Evolutionary conservation across 176 grass and related monocot species (phyloP).

Genomic region (Elaeis guineensis): DNA sequence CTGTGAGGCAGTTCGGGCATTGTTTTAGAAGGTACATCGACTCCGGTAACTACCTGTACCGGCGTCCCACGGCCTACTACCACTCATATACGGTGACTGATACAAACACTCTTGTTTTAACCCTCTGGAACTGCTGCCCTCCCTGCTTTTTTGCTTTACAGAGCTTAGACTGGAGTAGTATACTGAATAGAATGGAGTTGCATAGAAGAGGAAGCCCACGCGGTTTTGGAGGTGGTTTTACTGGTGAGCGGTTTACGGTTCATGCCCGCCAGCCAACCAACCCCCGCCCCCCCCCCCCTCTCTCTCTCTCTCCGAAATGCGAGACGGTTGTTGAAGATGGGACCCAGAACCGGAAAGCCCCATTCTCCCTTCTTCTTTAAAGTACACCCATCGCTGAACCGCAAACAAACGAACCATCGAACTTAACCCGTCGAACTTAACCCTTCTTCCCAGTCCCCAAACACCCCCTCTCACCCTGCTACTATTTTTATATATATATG

Average conservation of each 20-base stretch:
- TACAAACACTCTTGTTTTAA: too few relatives aligned
- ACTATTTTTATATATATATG: too few relatives aligned
- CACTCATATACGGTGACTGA: too few relatives aligned
- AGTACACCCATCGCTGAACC: constrained; percentile 8
- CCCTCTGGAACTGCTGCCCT: too few relatives aligned
- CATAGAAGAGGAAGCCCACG: not conserved
- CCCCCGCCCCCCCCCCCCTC: not conserved
- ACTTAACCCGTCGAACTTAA: constrained; percentile 20
- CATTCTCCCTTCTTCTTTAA: not conserved
- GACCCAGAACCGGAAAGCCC: constrained; percentile 17
- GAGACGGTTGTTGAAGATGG: constrained; percentile 13
- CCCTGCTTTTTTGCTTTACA: too few relatives aligned
- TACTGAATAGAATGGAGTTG: not conserved
- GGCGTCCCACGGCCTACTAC: too few relatives aligned
- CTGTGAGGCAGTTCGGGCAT: too few relatives aligned
- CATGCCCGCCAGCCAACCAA: not conserved
- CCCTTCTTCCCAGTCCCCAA: not conserved
- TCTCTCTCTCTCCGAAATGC: not conserved
- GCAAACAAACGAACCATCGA: constrained; percentile 18
- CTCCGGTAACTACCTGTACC: too few relatives aligned
- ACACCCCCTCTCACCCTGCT: too few relatives aligned
- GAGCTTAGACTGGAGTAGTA: too few relatives aligned
- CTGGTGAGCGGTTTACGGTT: constrained; percentile 5
- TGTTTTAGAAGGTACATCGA: too few relatives aligned
- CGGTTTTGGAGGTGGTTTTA: not conserved